Percentiles rank a stretch among this genome's conserved stretches.
Evolutionary conservation across 352 stramenopile species (phyloP).

Genomic region (Globisporangium okanoganense): DNA sequence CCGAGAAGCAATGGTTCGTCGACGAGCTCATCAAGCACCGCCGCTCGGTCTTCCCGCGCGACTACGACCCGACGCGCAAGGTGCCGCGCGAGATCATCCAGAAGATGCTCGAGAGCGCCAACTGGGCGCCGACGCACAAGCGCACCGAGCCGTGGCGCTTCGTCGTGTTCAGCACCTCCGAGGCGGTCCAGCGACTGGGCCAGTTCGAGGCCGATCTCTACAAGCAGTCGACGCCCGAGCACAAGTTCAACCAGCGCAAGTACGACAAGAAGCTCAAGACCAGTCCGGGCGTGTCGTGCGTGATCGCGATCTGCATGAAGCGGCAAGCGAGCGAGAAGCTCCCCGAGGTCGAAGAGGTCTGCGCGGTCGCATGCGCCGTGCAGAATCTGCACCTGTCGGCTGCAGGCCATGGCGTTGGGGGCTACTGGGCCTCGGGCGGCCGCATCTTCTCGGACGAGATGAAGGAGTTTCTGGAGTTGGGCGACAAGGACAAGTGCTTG

Average conservation of each 20-base stretch:
- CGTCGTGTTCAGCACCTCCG: conserved; percentile 58
- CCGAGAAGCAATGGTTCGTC: conserved; percentile 45
- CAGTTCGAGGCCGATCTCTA: conserved; percentile 70
- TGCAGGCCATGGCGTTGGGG: conserved; percentile 54
- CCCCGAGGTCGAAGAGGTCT: conserved; percentile 79
- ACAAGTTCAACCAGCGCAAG: conserved; percentile 78
- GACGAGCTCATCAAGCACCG: conserved; percentile 77
- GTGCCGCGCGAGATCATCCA: conserved; percentile 60
- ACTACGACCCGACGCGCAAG: conserved; percentile 53
- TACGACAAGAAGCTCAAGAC: conserved; percentile 74
- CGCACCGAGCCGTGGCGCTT: conserved; percentile 85
- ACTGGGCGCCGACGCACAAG: conserved; percentile 81
- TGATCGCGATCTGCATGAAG: conserved; percentile 87
- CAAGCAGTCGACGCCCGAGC: conserved; percentile 48
- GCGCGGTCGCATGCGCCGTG: conserved; percentile 69
- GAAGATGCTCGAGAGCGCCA: conserved; percentile 74
- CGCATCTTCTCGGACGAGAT: conserved; percentile 68
- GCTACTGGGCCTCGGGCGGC: conserved; percentile 78
- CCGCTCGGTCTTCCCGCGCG: conserved; percentile 68
- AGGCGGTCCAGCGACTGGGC: conserved; percentile 53
- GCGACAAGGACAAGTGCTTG: conserved; percentile 69
- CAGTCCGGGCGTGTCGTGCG: conserved; percentile 60
- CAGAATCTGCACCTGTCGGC: conserved; percentile 84
- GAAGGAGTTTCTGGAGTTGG: conserved; percentile 72
- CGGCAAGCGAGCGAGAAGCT: conserved; percentile 79